These are phyloP conservation scores for Flueggea neowawraea DNA, from an alignment of 441 rosid species.

Conservation along the genomic window DNA sequence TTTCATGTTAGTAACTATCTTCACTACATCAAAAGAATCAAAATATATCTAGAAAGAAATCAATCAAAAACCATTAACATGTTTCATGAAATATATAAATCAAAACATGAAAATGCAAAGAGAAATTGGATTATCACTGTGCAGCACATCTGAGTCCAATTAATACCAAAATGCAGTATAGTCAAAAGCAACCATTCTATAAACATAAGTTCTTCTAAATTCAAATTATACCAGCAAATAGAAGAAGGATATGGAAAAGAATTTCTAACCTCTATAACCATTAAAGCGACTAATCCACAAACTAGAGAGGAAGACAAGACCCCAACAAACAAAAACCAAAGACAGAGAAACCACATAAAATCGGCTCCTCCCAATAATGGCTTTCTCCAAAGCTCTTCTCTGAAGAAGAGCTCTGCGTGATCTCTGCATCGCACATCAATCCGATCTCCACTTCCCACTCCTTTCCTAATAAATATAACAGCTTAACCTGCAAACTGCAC, in stretches of 20 bases:
- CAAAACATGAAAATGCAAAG: too few species aligned
- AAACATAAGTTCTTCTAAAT: not conserved
- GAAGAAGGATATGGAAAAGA: not conserved
- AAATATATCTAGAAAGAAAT: too few species aligned
- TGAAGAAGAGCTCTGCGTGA: slow-evolving; percentile 80
- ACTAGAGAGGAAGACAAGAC: slow-evolving; percentile 55
- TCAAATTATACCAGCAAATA: not conserved
- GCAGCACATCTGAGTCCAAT: too few species aligned
- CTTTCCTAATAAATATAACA: not conserved
- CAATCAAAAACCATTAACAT: too few species aligned
- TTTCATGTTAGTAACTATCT: too few species aligned
- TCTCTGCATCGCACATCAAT: slow-evolving; percentile 91
- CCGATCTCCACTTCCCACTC: slow-evolving; percentile 2
- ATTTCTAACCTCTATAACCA: slow-evolving; percentile 50
- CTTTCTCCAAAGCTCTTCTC: slow-evolving; percentile 60
- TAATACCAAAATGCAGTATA: not conserved
- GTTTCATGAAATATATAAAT: too few species aligned
- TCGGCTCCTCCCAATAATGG: slow-evolving; percentile 33
- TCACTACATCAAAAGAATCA: too few species aligned
- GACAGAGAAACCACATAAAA: slow-evolving; percentile 73
- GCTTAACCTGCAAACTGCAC: not conserved
- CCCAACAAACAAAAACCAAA: slow-evolving; percentile 71
- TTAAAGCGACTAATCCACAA: slow-evolving; percentile 64
- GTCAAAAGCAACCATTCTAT: too few species aligned
- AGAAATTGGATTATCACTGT: too few species aligned